Evolutionary conservation across 2,329 filamentous ascomycete genomes (phyloP).

Genomic region (Xylaria sp.): DNA sequence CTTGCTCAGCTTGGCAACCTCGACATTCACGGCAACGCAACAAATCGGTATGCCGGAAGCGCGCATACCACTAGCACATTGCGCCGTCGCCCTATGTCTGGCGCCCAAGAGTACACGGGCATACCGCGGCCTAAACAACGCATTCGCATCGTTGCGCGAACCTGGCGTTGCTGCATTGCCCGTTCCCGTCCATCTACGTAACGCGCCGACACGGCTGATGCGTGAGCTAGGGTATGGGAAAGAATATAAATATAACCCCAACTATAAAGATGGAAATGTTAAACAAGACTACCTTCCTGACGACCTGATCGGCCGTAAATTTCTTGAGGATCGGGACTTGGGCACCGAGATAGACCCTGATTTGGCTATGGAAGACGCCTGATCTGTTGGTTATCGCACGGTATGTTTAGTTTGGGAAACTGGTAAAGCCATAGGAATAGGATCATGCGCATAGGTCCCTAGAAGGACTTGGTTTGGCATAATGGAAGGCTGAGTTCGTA

Average conservation of each 20-base stretch:
- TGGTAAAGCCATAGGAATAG: neutral
- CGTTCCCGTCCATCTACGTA: slow-evolving; percentile 85
- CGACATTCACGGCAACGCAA: slow-evolving; percentile 84
- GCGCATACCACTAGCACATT: slow-evolving; percentile 88
- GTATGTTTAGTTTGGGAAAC: neutral
- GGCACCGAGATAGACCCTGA: slow-evolving; percentile 80
- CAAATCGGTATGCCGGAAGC: slow-evolving; percentile 96
- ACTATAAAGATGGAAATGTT: slow-evolving; percentile 82
- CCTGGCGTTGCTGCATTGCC: slow-evolving; percentile 82
- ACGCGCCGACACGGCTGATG: slow-evolving; percentile 92
- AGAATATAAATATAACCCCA: slow-evolving; percentile 96
- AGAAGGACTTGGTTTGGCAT: neutral
- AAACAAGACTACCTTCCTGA: slow-evolving; percentile 91
- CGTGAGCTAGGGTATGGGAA: slow-evolving; percentile 88
- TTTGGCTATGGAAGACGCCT: slow-evolving; percentile 50
- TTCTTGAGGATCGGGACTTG: slow-evolving; percentile 81
- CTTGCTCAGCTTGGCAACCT: slow-evolving; percentile 82
- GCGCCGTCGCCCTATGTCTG: slow-evolving; percentile 77
- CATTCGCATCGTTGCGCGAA: slow-evolving; percentile 77
- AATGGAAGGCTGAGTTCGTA: slow-evolving; percentile 6
- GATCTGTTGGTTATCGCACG: neutral
- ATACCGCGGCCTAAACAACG: slow-evolving; percentile 82
- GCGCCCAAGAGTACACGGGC: slow-evolving; percentile 86
- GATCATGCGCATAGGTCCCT: neutral
- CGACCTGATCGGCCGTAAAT: slow-evolving; percentile 69